These are phyloP conservation scores for Blumeriella jaapii DNA, from an alignment of 2,329 filamentous ascomycete genomes.

Conservation along the genomic window DNA sequence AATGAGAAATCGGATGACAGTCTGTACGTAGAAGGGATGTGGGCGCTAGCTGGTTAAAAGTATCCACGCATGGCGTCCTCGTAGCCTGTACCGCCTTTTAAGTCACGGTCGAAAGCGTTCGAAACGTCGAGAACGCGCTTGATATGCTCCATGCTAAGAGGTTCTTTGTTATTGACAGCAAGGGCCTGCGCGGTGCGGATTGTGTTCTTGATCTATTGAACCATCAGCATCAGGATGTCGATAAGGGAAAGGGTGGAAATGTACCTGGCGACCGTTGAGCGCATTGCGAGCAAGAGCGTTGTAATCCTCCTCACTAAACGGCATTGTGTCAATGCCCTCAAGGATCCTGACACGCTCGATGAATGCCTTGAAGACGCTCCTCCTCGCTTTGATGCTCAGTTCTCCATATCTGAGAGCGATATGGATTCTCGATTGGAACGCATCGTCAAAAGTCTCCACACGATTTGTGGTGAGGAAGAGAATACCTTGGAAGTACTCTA, in stretches of 20 bases:
- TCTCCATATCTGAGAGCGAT: conserved; percentile 73
- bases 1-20: neutral
- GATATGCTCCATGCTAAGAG: conserved; percentile 69
- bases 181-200: conserved; percentile 74
- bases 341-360: conserved; percentile 58
- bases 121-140: conserved; percentile 74
- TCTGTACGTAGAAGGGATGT: neutral
- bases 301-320: conserved; percentile 57
- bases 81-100: conserved; percentile 71
- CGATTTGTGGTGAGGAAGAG: conserved; percentile 84
- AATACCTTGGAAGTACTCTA: conserved; percentile 90
- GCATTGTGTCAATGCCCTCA: conserved; percentile 47
- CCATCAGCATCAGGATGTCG: conserved; percentile 28
- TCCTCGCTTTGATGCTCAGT: conserved; percentile 60
- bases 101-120: conserved; percentile 70
- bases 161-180: conserved; percentile 61
- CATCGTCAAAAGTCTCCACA: conserved; percentile 80
- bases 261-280: conserved; percentile 55
- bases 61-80: conserved; percentile 79
- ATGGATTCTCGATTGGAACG: conserved; percentile 81
- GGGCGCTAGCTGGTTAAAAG: conserved; percentile 26
- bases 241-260: conserved; percentile 12
- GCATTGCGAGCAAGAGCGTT: conserved; percentile 54
- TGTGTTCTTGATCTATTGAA: conserved; percentile 64
- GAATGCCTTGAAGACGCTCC: conserved; percentile 75